Evolutionary conservation across 148 eudicot species (phyloP).

Genomic region (Camellia sinensis): DNA sequence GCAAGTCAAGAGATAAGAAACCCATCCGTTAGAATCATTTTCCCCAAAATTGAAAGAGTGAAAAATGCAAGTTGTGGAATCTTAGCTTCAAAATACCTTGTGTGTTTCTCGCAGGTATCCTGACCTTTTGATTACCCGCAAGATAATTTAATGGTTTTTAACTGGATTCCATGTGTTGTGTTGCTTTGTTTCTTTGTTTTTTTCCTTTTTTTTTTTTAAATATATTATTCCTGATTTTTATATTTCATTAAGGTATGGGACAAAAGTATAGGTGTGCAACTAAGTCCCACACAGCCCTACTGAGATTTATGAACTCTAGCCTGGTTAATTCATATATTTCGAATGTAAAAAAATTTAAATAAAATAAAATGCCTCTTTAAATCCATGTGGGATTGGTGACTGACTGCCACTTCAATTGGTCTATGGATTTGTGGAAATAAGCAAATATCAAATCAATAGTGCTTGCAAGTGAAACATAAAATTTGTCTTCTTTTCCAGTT

Average conservation of each 20-base stretch:
- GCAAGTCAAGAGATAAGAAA: constrained; percentile 65
- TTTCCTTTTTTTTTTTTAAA: neutral
- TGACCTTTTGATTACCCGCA: neutral
- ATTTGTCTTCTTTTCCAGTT: neutral
- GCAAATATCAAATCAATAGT: too few species aligned
- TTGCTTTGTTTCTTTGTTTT: too few species aligned
- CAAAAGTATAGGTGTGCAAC: too few species aligned
- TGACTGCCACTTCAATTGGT: neutral
- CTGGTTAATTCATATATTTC: neutral
- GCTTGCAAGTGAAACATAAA: too few species aligned
- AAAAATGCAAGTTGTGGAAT: constrained; percentile 69
- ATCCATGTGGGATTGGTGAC: neutral
- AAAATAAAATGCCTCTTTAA: neutral
- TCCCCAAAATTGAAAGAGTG: constrained; percentile 84
- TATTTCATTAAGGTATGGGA: neutral
- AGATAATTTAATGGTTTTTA: neutral
- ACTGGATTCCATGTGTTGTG: too few species aligned
- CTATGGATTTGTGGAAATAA: too few species aligned
- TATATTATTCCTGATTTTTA: neutral
- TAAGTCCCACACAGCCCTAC: too few species aligned
- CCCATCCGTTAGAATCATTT: constrained; percentile 71
- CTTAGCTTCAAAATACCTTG: constrained; percentile 52
- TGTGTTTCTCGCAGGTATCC: constrained; percentile 83
- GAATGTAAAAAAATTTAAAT: neutral
- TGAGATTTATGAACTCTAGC: too few species aligned